Evolutionary conservation across 345 rosid genomes (phyloP).

Genomic region (Trapa bicornis): DNA sequence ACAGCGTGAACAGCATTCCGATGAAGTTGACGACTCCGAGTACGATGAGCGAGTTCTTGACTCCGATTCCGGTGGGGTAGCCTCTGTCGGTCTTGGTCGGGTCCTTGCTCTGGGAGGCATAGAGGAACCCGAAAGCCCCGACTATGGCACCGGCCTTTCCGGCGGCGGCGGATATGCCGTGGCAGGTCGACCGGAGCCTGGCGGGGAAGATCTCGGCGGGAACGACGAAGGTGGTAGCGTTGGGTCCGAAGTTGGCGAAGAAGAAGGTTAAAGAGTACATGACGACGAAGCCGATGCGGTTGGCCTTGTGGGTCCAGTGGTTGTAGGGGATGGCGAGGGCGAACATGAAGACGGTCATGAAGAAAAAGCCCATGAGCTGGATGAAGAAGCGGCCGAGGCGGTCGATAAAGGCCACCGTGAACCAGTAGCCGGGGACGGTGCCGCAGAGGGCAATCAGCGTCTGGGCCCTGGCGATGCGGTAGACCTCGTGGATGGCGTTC

Average conservation of each 20-base stretch:
- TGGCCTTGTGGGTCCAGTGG: slow-evolving; percentile 32
- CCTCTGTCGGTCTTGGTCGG: slow-evolving; percentile 29
- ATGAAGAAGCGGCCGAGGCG: slow-evolving; percentile 38
- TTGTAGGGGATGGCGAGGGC: slow-evolving; percentile 27
- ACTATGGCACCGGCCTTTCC: slow-evolving; percentile 54
- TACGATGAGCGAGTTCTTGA: slow-evolving; percentile 34
- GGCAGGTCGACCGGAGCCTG: slow-evolving; percentile 51
- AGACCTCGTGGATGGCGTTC: slow-evolving; percentile 44
- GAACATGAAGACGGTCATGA: slow-evolving; percentile 43
- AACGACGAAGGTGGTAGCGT: slow-evolving; percentile 43
- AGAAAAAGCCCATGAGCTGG: slow-evolving; percentile 53
- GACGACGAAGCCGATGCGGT: slow-evolving; percentile 36
- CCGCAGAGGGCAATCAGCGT: slow-evolving; percentile 46
- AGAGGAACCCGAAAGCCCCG: slow-evolving; percentile 45
- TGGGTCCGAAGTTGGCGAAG: slow-evolving; percentile 54
- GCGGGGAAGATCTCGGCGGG: slow-evolving; percentile 56
- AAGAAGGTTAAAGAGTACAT: slow-evolving; percentile 47
- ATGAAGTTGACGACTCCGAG: slow-evolving; percentile 33
- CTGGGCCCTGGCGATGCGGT: slow-evolving; percentile 40
- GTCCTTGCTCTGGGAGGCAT: slow-evolving; percentile 28
- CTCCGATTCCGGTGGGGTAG: slow-evolving; percentile 51
- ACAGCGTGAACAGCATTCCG: slow-evolving; percentile 37
- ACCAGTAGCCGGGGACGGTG: slow-evolving; percentile 62
- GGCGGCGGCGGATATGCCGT: slow-evolving; percentile 47
- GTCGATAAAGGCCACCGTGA: slow-evolving; percentile 46